Conservation (phyloP, 2,329 filamentous ascomycete species). For the Phialemoniopsis sp. region DNA sequence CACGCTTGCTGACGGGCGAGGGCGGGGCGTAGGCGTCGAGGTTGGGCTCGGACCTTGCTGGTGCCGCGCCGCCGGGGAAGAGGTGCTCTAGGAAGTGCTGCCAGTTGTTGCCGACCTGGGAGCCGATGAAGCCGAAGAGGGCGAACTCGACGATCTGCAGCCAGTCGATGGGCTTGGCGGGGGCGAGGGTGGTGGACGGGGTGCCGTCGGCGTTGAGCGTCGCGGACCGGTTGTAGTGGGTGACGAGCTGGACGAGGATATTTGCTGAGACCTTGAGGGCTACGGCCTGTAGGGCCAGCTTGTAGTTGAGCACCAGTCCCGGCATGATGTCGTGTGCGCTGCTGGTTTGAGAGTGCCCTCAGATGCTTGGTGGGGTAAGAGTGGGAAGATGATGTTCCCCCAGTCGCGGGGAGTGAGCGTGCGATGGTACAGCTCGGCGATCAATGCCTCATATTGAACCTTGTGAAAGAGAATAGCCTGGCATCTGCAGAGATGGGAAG, state of each 20-base stretch:
- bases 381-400: too few relatives aligned
- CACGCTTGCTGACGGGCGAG: too few relatives aligned
- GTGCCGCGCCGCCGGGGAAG: conserved; percentile 15
- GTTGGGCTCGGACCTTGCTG: too few relatives aligned
- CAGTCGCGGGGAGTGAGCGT: too few relatives aligned
- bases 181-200: conserved; percentile 40
- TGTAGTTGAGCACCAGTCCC: conserved; percentile 10
- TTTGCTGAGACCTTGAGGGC: conserved; percentile 12
- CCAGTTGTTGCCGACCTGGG: conserved; percentile 16
- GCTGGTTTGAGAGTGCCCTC: too few relatives aligned
- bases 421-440: too few relatives aligned
- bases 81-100: conserved; percentile 15
- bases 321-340: too few relatives aligned
- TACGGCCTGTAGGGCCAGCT: conserved; percentile 7
- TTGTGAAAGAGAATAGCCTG: too few relatives aligned
- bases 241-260: conserved; percentile 10
- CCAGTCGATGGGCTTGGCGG: conserved; percentile 7
- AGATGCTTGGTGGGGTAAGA: too few relatives aligned
- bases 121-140: conserved; percentile 17
- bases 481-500: too few relatives aligned
- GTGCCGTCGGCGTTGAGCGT: conserved; percentile 29
- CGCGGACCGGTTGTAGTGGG: conserved; percentile 7
- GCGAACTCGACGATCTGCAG: conserved; percentile 18
- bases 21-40: too few relatives aligned
- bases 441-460: too few relatives aligned